phyloP scores from a whole-genome alignment of 768 basidiomycete species.

The Psilocybe subaeruginosa region DNA sequence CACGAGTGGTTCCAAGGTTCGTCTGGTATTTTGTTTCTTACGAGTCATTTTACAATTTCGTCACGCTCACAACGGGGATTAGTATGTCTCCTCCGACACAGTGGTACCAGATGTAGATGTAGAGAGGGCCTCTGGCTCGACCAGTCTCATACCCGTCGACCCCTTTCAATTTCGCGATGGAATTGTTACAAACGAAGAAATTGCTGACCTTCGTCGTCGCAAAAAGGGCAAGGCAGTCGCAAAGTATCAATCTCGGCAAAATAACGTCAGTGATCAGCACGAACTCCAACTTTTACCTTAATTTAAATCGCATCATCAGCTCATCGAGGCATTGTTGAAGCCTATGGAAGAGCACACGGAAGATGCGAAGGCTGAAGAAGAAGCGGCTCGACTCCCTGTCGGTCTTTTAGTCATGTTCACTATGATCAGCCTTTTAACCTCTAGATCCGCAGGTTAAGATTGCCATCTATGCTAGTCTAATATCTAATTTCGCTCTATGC shows the following conservation, averaged over 20 bases:
- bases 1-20: slow-evolving; percentile 25
- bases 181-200: slow-evolving; percentile 62
- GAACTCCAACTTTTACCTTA: slow-evolving; percentile 1
- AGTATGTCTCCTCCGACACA: slow-evolving; percentile 48
- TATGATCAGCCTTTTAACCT: slow-evolving; percentile 1
- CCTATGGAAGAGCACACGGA: slow-evolving; percentile 88
- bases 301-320: slow-evolving; percentile 43
- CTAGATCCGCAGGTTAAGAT: slow-evolving; percentile 69
- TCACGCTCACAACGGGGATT: slow-evolving; percentile 15
- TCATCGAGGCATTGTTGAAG: slow-evolving; percentile 87
- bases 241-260: slow-evolving; percentile 70
- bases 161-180: slow-evolving; percentile 70
- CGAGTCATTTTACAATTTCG: slow-evolving; percentile 10
- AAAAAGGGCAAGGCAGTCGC: slow-evolving; percentile 67
- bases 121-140: slow-evolving; percentile 42
- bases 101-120: slow-evolving; percentile 54
- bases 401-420: slow-evolving; percentile 24
- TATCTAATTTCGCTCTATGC: slow-evolving; percentile 73
- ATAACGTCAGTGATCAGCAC: slow-evolving; percentile 47
- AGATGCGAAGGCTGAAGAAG: slow-evolving; percentile 75
- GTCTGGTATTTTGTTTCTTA: slow-evolving; percentile 27
- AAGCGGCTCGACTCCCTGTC: slow-evolving; percentile 68
- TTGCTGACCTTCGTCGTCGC: slow-evolving; percentile 61
- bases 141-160: slow-evolving; percentile 45
- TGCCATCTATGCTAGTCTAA: slow-evolving; percentile 84